Evolutionary conservation across 2,329 filamentous ascomycete species (phyloP), one percentile per base, ranked within the genome.

Genomic region (Parastagonospora avenae): DNA sequence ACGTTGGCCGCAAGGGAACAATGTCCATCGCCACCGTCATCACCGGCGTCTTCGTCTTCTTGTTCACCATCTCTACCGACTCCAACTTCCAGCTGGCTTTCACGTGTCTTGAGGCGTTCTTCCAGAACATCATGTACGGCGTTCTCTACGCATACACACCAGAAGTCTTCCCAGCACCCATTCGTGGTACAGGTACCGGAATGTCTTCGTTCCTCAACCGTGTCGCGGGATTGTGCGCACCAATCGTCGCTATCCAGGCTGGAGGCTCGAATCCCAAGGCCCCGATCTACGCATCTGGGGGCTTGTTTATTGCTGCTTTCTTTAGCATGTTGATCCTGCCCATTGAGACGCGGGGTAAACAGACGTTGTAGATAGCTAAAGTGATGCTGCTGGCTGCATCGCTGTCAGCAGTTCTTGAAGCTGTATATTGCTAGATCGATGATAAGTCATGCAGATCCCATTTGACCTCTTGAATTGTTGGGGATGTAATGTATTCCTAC

Each of bases 81-180:
- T 78, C 84, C 1, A 71, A 75, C 33, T 76, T 78, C 52, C 85
- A 89, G 74, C 81, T 91, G 33, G 79, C 80, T 43, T 89, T 89
- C 67, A 85, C 82, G 0, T 89, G 84, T 55, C 77, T 87, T 56
- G 85, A 89, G 67, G 85, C 87, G 9, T 89, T 91, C 67, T 83
- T 85, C 58, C 87, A 90, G 47, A 72, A 72, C 45, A 62, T 72
- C 57, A 68, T 67, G 62, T 91, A 90, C 72, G 88, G 87, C 49
- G 86, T 90, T 1, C 75, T 92, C 1, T 91, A 90, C 68, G 86
- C 88, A 7, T 91, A 90, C 67, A 91, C 89, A 0, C 88, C 89
- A 0, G 89, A 91, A 64, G 84, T 91, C 27, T 91, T 92, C 73
- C 88, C 88, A 0, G 86, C 87, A 0, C 86, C 87, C 0, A 84